A percentile compares a stretch with the other conserved stretches of the same genome.
These are phyloP conservation scores for Pichia sp. DNA, from an alignment of 1,139 yeast species.

Conservation along the genomic window DNA sequence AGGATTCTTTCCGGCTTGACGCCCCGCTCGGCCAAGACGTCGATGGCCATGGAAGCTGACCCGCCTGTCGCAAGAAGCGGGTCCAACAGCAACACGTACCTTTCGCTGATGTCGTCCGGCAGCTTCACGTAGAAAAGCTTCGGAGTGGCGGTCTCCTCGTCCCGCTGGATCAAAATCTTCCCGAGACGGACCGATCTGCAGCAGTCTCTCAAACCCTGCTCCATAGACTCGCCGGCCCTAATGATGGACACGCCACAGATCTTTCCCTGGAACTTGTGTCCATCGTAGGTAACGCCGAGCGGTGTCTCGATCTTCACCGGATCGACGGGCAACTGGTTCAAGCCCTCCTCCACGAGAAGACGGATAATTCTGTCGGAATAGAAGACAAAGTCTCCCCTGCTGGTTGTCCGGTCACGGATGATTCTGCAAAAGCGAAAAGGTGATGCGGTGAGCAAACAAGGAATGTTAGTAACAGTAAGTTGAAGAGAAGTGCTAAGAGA, in stretches of 20 bases:
- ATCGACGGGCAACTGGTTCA: constrained; percentile 85
- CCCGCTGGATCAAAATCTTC: constrained; percentile 92
- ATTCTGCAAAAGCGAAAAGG: constrained; percentile 33
- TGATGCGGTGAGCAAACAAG: background rate
- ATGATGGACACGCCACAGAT: constrained; percentile 97
- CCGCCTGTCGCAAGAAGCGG: constrained; percentile 99
- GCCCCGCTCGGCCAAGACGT: constrained; percentile 80
- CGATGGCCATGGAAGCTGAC: constrained; percentile 94
- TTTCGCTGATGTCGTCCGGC: constrained; percentile 82
- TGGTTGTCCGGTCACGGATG: constrained; percentile 74
- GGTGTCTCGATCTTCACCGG: constrained; percentile 67
- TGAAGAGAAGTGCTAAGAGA: too few relatives aligned
- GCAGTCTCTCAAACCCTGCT: constrained; percentile 93
- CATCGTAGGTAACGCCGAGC: constrained; percentile 66
- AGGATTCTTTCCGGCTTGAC: constrained; percentile 82
- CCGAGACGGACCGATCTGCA: constrained; percentile 95
- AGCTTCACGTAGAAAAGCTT: constrained; percentile 84
- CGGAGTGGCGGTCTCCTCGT: constrained; percentile 83
- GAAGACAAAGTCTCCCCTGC: constrained; percentile 88
- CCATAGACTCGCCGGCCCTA: constrained; percentile 98
- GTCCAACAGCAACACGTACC: constrained; percentile 86
- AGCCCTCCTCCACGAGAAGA: constrained; percentile 87
- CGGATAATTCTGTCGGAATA: constrained; percentile 93
- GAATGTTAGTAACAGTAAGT: background rate
- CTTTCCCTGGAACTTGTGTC: constrained; percentile 83